phyloP scores from a whole-genome alignment of 495 filamentous ascomycete genomes.

The Penicillium mononematosum region DNA sequence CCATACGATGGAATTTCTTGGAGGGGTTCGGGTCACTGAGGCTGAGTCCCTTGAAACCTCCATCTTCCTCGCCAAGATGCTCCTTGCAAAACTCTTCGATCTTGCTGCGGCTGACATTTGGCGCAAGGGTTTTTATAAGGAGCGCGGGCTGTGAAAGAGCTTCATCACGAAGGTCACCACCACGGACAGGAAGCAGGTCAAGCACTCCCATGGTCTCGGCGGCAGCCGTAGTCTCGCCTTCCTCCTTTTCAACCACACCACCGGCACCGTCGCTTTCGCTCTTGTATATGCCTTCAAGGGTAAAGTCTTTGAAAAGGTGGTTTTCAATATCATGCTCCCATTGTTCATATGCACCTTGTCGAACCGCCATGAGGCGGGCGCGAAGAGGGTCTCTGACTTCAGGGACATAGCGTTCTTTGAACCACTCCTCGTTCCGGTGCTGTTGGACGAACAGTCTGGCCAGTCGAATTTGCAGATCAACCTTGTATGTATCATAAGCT shows the following conservation, averaged over 20 bases:
- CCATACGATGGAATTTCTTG: slow-evolving; percentile 96
- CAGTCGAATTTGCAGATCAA: slow-evolving; percentile 89
- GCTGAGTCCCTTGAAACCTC: slow-evolving; percentile 88
- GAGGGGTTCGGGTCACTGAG: slow-evolving; percentile 94
- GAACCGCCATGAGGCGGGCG: slow-evolving; percentile 67
- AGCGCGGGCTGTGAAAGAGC: slow-evolving; percentile 81
- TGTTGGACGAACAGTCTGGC: slow-evolving; percentile 81
- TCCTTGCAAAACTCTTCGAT: slow-evolving; percentile 91
- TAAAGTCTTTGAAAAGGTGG: slow-evolving; percentile 89
- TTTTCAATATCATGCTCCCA: slow-evolving; percentile 82
- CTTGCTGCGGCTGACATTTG: slow-evolving; percentile 90
- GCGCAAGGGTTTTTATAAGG: slow-evolving; percentile 96
- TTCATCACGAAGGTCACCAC: slow-evolving; percentile 81
- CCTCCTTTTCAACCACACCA: slow-evolving; percentile 87
- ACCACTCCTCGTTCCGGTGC: slow-evolving; percentile 96
- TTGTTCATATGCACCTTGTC: slow-evolving; percentile 69
- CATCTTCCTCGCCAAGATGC: slow-evolving; percentile 79
- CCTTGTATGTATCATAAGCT: slow-evolving; percentile 92
- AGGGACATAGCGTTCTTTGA: slow-evolving; percentile 89
- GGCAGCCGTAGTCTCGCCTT: slow-evolving; percentile 84
- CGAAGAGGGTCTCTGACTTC: slow-evolving; percentile 72
- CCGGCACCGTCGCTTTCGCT: slow-evolving; percentile 85
- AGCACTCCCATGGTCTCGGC: slow-evolving; percentile 91
- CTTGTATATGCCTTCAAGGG: slow-evolving; percentile 92
- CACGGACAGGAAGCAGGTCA: slow-evolving; percentile 76